Base-by-base conservation (phyloP, 495 filamentous ascomycete species). In the Neurospora cerealis region DNA sequence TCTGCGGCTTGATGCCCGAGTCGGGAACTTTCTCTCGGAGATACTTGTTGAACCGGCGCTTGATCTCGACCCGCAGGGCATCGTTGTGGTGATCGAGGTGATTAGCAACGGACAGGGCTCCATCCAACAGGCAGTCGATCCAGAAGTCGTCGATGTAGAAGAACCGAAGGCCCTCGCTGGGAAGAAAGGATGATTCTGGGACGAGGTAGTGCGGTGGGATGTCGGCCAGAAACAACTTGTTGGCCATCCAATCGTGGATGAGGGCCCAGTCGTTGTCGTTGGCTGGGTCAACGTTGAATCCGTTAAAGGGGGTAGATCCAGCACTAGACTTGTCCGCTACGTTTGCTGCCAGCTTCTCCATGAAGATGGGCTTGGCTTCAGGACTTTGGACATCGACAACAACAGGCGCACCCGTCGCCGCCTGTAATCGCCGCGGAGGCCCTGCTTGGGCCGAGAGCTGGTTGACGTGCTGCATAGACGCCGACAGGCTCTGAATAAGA, bases 101-200 rank as follows among this genome's bases (percentile, higher is more conserved):
- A 73, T 87, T 87, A 2, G 77, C 85, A 1, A 83, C 28, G 8
- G 77, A 80, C 2, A 88, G 79, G 4, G 80, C 86, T 0, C 86
- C 86, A 73, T 88, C 86, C 11, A 88, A 71, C 2, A 87, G 44
- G 2, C 74, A 74, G 46, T 86, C 83, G 9, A 82, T 62, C 86
- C 86, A 88, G 69, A 74, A 75, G 5, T 71, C 5, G 72, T 87
- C 86, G 37, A 87, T 79, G 70, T 81, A 69, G 76, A 87, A 88
- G 76, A 84, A 83, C 2, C 86, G 83, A 0, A 88, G 69, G 3
- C 70, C 69, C 73, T 87, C 86, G 10, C 48, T n/a, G 0, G 84
- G 84, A 1, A 88, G 74, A 66, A 74, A 77, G 0, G 74, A 76
- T 0, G 81, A 77, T 69, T 87, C 84, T 2, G 79, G 69, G 41